These are phyloP conservation scores for Friedmanniomyces simplex DNA, from an alignment of 495 filamentous ascomycete genomes.

Conservation along the genomic window DNA sequence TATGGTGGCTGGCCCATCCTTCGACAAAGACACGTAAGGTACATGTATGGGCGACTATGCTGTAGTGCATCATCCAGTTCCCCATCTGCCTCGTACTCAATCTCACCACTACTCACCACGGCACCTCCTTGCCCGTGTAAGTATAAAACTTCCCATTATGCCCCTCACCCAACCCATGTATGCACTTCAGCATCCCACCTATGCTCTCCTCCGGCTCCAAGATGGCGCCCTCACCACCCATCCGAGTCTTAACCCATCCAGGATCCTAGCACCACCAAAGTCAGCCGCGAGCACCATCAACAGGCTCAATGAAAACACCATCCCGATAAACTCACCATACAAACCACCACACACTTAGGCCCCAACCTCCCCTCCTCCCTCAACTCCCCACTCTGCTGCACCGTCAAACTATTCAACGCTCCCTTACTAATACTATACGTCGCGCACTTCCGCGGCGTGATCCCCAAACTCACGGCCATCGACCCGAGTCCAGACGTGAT, in stretches of 20 bases:
- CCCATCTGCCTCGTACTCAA: too few species aligned
- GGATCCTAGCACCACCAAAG: conserved; percentile 17
- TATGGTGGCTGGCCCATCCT: too few species aligned
- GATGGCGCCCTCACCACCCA: conserved; percentile 30
- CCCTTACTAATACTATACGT: conserved; percentile 37
- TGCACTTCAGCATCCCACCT: conserved; percentile 25
- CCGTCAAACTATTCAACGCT: conserved; percentile 35
- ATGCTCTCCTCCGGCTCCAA: conserved; percentile 29
- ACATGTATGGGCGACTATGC: too few species aligned
- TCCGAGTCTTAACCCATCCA: conserved; percentile 23
- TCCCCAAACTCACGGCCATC: conserved; percentile 9
- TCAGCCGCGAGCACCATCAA: neutral
- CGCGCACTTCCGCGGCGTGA: conserved; percentile 19
- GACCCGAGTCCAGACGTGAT: conserved; percentile 32
- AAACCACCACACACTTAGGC: conserved; percentile 20
- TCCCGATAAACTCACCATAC: conserved; percentile 10
- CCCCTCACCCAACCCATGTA: conserved; percentile 21
- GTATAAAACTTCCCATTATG: conserved; percentile 27
- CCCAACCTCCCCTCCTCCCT: conserved; percentile 18
- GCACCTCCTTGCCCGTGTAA: conserved; percentile 21
- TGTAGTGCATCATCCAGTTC: too few species aligned
- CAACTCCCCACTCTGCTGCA: conserved; percentile 34
- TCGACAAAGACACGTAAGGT: too few species aligned
- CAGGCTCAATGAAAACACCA: too few species aligned
- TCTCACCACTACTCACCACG: conserved; percentile 13